Percentiles rank a stretch among this genome's conserved stretches.
These are phyloP conservation scores for Monilinia laxa DNA, from an alignment of 2,329 filamentous ascomycete genomes.

Conservation along the genomic window DNA sequence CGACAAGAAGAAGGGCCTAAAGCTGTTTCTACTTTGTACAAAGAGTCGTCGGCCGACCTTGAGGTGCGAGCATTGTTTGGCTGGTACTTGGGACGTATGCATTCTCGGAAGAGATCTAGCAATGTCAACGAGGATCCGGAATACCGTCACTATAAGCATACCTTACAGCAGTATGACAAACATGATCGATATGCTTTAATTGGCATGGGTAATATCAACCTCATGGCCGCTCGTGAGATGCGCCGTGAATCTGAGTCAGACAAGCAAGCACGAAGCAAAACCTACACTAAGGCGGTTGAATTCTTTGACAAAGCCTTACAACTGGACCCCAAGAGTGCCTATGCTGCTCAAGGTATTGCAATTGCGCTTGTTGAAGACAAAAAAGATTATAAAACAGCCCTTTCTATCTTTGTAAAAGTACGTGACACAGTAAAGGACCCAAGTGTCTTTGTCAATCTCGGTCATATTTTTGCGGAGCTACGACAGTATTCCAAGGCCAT, in stretches of 20 bases:
- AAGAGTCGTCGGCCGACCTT: slow-evolving; percentile 78
- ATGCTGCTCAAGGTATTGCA: slow-evolving; percentile 91
- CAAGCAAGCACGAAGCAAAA: slow-evolving; percentile 83
- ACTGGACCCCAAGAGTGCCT: slow-evolving; percentile 92
- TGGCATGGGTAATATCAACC: slow-evolving; percentile 89
- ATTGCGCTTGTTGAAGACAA: slow-evolving; percentile 94
- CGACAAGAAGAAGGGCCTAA: slow-evolving; percentile 85
- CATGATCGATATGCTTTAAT: slow-evolving; percentile 96
- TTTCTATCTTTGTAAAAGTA: slow-evolving; percentile 87
- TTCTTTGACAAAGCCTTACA: slow-evolving; percentile 98
- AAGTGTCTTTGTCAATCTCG: slow-evolving; percentile 87
- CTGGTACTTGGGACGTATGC: slow-evolving; percentile 84
- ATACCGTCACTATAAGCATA: slow-evolving; percentile 94
- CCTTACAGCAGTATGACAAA: slow-evolving; percentile 90
- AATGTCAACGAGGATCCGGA: slow-evolving; percentile 89
- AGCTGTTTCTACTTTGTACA: slow-evolving; percentile 79
- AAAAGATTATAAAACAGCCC: slow-evolving; percentile 78
- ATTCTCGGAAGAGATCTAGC: slow-evolving; percentile 74
- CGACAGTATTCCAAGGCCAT: slow-evolving; percentile 89
- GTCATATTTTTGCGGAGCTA: slow-evolving; percentile 87
- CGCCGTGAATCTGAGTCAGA: slow-evolving; percentile 84
- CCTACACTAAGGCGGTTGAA: slow-evolving; percentile 89
- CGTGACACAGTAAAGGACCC: slow-evolving; percentile 86
- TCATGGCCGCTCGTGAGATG: slow-evolving; percentile 90
- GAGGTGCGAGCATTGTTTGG: slow-evolving; percentile 92